phyloP scores from a whole-genome alignment of 202 grass and related monocot genomes.

The Saccharum hybrid region DNA sequence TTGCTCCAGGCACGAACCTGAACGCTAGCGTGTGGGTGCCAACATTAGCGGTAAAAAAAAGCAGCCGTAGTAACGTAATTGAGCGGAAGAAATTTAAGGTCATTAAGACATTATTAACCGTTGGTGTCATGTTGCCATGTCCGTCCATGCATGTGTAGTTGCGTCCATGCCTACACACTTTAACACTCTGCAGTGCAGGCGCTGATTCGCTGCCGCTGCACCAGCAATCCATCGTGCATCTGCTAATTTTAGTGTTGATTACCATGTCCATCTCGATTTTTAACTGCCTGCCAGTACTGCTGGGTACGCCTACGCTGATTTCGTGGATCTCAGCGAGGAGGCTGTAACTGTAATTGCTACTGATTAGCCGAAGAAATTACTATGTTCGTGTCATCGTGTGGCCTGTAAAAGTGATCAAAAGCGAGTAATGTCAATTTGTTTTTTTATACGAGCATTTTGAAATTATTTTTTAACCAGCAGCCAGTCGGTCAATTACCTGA shows the following conservation, averaged over 20 bases:
- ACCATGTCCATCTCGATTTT: not conserved
- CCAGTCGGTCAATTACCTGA: not conserved
- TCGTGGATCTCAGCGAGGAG: not conserved
- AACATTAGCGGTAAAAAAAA: not conserved
- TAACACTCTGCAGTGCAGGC: not conserved
- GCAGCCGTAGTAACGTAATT: slow-evolving; percentile 5
- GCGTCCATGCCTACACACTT: not conserved
- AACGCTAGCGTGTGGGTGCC: not conserved
- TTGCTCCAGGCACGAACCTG: not conserved
- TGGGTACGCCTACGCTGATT: not conserved
- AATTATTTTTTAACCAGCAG: not conserved
- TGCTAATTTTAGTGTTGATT: not conserved
- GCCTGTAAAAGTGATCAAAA: not conserved
- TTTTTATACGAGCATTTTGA: too few relatives aligned
- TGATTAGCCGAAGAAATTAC: slow-evolving; percentile 2
- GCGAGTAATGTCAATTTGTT: not conserved
- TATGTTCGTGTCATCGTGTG: not conserved
- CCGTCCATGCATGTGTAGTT: not conserved
- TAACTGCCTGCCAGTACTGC: not conserved
- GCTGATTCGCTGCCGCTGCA: not conserved
- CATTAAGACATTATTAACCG: not conserved
- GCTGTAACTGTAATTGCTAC: not conserved
- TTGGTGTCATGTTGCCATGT: not conserved
- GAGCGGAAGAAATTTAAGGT: slow-evolving; percentile 2
- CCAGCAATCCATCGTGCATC: not conserved